Evolutionary conservation across 2,329 filamentous ascomycete genomes (phyloP).

Genomic region (Colletotrichum agaves): DNA sequence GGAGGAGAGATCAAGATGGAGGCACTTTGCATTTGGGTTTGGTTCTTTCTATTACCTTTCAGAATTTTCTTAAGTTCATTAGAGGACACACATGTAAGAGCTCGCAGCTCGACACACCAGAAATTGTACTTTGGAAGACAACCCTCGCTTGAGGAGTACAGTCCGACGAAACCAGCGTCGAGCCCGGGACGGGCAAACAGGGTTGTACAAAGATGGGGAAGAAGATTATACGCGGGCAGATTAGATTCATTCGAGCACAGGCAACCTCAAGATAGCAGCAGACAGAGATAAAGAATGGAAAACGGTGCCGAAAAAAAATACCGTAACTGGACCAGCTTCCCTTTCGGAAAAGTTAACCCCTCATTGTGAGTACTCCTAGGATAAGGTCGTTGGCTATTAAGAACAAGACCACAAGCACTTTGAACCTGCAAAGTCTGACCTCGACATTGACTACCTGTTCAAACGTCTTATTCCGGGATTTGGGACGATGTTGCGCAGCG

Average conservation of each 20-base stretch:
- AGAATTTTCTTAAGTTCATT: neutral
- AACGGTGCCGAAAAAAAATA: neutral
- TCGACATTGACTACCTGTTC: neutral
- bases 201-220: neutral
- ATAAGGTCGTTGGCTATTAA: neutral
- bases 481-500: conserved; percentile 17
- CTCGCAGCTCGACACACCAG: conserved; percentile 21
- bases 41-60: conserved; percentile 5
- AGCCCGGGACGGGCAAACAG: neutral
- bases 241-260: neutral
- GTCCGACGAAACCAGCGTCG: conserved; percentile 21
- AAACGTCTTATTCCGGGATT: neutral
- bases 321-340: neutral
- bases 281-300: neutral
- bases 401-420: neutral
- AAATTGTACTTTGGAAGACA: conserved; percentile 24
- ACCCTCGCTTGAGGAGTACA: neutral
- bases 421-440: neutral
- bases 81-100: conserved; percentile 21
- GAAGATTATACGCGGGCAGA: neutral
- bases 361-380: neutral
- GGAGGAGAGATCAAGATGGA: neutral
- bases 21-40: neutral
- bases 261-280: too few species aligned
- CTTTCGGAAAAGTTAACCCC: neutral